Evolutionary conservation across 768 basidiomycete species (phyloP), one percentile per base, ranked within the genome.

Genomic region (Rhizopogon vinicolor): DNA sequence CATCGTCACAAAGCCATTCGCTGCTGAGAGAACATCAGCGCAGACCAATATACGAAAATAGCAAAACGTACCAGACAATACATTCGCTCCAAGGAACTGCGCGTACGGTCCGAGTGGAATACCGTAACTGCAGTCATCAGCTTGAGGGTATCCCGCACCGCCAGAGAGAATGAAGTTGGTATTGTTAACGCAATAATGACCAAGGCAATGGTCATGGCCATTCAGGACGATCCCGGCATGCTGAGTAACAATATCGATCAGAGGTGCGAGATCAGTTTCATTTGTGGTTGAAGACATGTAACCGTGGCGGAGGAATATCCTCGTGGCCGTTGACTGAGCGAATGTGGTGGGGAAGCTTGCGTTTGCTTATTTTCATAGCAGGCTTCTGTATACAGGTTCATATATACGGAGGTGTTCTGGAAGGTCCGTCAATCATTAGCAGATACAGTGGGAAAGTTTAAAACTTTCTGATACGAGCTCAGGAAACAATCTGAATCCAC

Each of bases 101-200:
- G 19, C 33, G 14, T 48, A 48, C 13, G 46, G 31, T 35, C 46
- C 46, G 1, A 48, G 46, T 14, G 46, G 19, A 35, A 35, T 14
- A 48, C 46, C 46, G 31, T 48, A 35, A 31, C 35, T 48, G 46
- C 46, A 48, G 3, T 48, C 46, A 19, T 31, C 31, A 0, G 46
- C 46, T 48, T 48, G 46, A 35, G 46, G 46, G 13, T 48, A 48
- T 18, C 46, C 46, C 31, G 46, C 46, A 31, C 31, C 46, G 5
- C 46, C 46, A 48, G 46, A 48, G 18, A 48, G 46, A 19, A 48
- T 33, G 46, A 48, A 48, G 13, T 48, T 48, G 4, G 46, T 48
- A 13, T 48, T 31, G 13, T 48, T 48, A 14, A 13, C 0, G 18
- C 19, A 48, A 33, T 48, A 48, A 48, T 48, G 46, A 18, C n/a